Evolutionary conservation across 2,329 filamentous ascomycete species (phyloP), one percentile per base, ranked within the genome.

Genomic region (Aspergillus hortae): DNA sequence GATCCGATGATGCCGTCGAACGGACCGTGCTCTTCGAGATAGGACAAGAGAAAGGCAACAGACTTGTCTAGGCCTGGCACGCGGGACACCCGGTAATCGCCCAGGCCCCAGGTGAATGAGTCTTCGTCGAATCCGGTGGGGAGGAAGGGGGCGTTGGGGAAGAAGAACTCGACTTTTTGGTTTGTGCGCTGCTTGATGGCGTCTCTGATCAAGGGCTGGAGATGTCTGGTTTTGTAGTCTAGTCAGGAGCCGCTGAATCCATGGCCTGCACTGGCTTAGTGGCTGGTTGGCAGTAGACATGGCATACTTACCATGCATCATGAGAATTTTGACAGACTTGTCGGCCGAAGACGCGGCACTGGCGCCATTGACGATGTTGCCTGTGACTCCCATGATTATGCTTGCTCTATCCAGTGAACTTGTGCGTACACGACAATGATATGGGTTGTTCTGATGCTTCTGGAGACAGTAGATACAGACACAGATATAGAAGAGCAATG

Each of bases 1-100:
- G 21, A 35, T 6, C 49, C 49, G 4, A 48, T 11, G 11, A 52
- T 44, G 6, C 49, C 49, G 15, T 43, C 44, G 5, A 52, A 46
- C 27, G 49, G 49, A 15, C 46, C 46, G 15, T 48, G 11, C 35
- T 48, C 21, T 40, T 48, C 46, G 19, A 40, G 21, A 17, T 40
- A 48, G 32, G 14, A 4, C 2, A 48, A 15, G 19, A 48, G 14
- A n/a, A 21, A 41, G 7, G 12, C 23, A 2, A 48, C 11, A 7
- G 46, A 48, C 33, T 30, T 14, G 15, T 40, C 19, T 2, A 48
- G 4, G 14, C 35, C 12, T 6, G 46, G 35, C 14, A 48, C 46
- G 2, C 15, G 11, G 21, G 38, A 33, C 17, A 21, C 23, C 19
- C 46, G 46, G 23, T 48, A 48, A 41, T 48, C 46, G 14, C 35